These are phyloP conservation scores for Phialophora verrucosa DNA, from an alignment of 2,329 filamentous ascomycete species.

Conservation along the genomic window DNA sequence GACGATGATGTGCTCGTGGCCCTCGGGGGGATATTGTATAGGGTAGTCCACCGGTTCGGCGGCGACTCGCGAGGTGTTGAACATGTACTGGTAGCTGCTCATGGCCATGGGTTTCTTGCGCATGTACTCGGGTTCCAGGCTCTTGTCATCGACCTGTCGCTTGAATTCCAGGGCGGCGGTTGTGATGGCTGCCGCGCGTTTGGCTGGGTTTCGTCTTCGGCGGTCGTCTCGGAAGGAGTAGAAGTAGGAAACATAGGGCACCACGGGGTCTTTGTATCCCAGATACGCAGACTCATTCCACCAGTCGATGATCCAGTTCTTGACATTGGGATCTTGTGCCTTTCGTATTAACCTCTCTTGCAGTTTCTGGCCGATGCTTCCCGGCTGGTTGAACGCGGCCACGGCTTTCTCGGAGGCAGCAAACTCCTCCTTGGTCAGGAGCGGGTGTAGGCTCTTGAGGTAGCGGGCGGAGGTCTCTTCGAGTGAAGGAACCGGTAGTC, in stretches of 20 bases:
- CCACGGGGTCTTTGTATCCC: slow-evolving; percentile 89
- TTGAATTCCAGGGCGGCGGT: slow-evolving; percentile 91
- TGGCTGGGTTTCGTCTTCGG: slow-evolving; percentile 81
- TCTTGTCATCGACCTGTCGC: slow-evolving; percentile 80
- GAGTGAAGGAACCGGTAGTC: slow-evolving; percentile 66
- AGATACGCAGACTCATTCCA: slow-evolving; percentile 97
- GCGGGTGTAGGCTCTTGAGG: slow-evolving; percentile 69
- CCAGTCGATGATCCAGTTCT: slow-evolving; percentile 98
- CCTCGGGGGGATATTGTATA: slow-evolving; percentile 74
- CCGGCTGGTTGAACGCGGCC: slow-evolving; percentile 85
- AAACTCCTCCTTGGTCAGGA: slow-evolving; percentile 65
- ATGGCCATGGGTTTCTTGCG: slow-evolving; percentile 96
- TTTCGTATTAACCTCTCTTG: slow-evolving; percentile 85
- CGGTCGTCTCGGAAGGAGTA: slow-evolving; percentile 97
- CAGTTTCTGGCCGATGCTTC: slow-evolving; percentile 78
- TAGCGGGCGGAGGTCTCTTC: slow-evolving; percentile 69
- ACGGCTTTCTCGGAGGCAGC: slow-evolving; percentile 76
- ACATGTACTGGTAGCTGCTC: slow-evolving; percentile 99
- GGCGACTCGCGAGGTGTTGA: slow-evolving; percentile 88
- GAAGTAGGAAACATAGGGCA: slow-evolving; percentile 99
- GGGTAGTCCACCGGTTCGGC: slow-evolving; percentile 81
- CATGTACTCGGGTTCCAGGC: slow-evolving; percentile 97
- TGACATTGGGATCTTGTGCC: slow-evolving; percentile 76
- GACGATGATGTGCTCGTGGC: slow-evolving; percentile 86
- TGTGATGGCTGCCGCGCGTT: slow-evolving; percentile 89